These are phyloP conservation scores for Arachnomyces sp. DNA, from an alignment of 2,329 filamentous ascomycete genomes.

Conservation along the genomic window DNA sequence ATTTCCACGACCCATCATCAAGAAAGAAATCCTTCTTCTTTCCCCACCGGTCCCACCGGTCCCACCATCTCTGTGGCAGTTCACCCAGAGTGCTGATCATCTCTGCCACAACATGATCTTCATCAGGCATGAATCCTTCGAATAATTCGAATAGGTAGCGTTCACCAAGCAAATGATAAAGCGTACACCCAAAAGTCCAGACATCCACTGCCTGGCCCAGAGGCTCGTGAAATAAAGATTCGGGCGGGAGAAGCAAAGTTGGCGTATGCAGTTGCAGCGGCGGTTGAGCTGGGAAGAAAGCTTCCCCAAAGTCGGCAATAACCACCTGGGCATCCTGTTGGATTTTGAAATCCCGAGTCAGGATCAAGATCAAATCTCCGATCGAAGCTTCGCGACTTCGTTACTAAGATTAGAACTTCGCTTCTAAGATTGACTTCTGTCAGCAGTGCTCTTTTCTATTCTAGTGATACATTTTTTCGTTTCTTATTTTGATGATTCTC, in stretches of 20 bases:
- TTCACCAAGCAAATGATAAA: slow-evolving; percentile 9
- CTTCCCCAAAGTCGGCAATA: too few relatives aligned
- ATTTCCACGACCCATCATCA: slow-evolving; percentile 7
- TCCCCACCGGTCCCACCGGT: slow-evolving; percentile 6
- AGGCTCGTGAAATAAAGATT: slow-evolving; percentile 6
- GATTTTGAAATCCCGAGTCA: too few relatives aligned
- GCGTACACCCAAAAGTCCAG: slow-evolving; percentile 8
- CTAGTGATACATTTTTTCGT: too few relatives aligned
- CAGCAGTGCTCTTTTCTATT: too few relatives aligned
- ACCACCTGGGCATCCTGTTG: too few relatives aligned
- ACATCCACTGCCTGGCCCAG: slow-evolving; percentile 7
- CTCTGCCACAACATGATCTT: slow-evolving; percentile 8
- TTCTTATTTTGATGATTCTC: too few relatives aligned
- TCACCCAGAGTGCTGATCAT: slow-evolving; percentile 9
- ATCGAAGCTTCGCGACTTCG: too few relatives aligned
- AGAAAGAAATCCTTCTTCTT: slow-evolving; percentile 2
- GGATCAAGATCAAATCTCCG: too few relatives aligned
- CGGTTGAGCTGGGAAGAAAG: too few relatives aligned
- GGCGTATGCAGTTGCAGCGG: slow-evolving; percentile 2
- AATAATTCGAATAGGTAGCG: slow-evolving; percentile 6
- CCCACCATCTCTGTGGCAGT: slow-evolving; percentile 7
- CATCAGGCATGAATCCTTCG: not conserved
- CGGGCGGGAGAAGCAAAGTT: slow-evolving; percentile 3
- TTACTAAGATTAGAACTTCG: too few relatives aligned
- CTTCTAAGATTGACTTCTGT: too few relatives aligned